Percentiles rank a stretch among this genome's conserved stretches.
Conservation (phyloP, 257 asterid genomes). For the Haberlea rhodopensis region DNA sequence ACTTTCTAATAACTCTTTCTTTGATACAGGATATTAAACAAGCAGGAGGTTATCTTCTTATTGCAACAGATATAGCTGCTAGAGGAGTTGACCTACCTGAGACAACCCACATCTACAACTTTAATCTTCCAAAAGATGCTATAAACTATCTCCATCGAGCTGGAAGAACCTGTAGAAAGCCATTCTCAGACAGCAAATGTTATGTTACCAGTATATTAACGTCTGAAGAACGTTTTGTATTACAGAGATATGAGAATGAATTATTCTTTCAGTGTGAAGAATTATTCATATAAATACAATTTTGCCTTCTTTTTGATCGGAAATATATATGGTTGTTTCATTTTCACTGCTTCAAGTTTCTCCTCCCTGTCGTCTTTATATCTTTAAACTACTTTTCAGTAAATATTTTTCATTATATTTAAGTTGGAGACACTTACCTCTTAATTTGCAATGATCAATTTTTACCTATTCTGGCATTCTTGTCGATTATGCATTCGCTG, state of each 20-base stretch:
- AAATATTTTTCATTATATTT: not conserved
- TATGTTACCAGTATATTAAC: constrained; percentile 75
- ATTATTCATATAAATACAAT: constrained; percentile 34
- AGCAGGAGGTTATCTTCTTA: constrained; percentile 66
- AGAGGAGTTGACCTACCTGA: constrained; percentile 89
- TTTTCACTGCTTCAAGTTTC: constrained; percentile 19
- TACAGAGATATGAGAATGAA: constrained; percentile 86
- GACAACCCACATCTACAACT: constrained; percentile 90
- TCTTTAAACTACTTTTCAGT: not conserved
- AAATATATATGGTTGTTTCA: constrained; percentile 9
- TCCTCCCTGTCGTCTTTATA: not conserved
- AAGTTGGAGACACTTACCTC: constrained; percentile 52
- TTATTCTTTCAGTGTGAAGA: constrained; percentile 73
- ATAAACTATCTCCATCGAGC: constrained; percentile 90
- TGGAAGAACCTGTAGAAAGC: constrained; percentile 95
- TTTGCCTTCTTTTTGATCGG: constrained; percentile 14
- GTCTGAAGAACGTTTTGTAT: constrained; percentile 74
- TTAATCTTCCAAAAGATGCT: constrained; percentile 90
- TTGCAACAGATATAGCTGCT: constrained; percentile 90
- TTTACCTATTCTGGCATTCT: constrained; percentile 89
- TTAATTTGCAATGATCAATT: constrained; percentile 72
- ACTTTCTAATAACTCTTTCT: constrained; percentile 17
- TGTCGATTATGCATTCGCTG: constrained; percentile 94
- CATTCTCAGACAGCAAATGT: constrained; percentile 78
- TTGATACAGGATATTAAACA: constrained; percentile 60